Evolutionary conservation across 352 stramenopile genomes (phyloP), one percentile per base, ranked within the genome.

Genomic region (Lagenidium giganteum): DNA sequence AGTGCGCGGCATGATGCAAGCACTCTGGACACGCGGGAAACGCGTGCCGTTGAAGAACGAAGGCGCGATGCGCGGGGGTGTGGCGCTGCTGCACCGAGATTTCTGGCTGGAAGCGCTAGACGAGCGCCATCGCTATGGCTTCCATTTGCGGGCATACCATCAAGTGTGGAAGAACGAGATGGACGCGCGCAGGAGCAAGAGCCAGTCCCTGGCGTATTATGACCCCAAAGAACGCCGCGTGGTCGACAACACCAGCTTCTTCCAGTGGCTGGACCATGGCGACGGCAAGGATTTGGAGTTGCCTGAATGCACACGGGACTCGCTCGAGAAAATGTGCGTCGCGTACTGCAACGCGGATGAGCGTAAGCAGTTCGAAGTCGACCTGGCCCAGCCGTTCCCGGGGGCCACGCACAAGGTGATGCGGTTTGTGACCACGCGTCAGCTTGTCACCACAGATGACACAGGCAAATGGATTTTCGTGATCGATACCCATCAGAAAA

Each of bases 391-490:
- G 18, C 14, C 24, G 3, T 1, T 13, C n/a, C 9, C 23, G 25
- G 43, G 51, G 5, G 25, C 23, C 9, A 29, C 38, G 0, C 25
- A 24, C 5, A 24, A 61, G 4, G 43, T 24, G 13, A 55, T 76
- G 16, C 31, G 57, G 14, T 88, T 78, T 36, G 61, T 50, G 7
- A 36, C 44, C 11, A 74, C 67, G 9, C 50, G 50, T 13, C 16
- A 48, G 8, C 33, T 64, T 5, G 67, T 82, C 26, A 54, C 84
- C 22, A 88, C 76, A 2, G 76, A 88, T 52, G 51, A 64, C 37
- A 48, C 50, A 25, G 83, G 66, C 41, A 89, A 89, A 42, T 87
- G 74, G 73, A 89, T 89, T 52, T 89, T 89, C 41, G 76, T 89
- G n/a, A 36, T 89, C 4, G 51, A 45, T 8, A 47, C 51, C 29